These are phyloP conservation scores for Zalaria obscura DNA, from an alignment of 2,329 filamentous ascomycete genomes.

Conservation along the genomic window DNA sequence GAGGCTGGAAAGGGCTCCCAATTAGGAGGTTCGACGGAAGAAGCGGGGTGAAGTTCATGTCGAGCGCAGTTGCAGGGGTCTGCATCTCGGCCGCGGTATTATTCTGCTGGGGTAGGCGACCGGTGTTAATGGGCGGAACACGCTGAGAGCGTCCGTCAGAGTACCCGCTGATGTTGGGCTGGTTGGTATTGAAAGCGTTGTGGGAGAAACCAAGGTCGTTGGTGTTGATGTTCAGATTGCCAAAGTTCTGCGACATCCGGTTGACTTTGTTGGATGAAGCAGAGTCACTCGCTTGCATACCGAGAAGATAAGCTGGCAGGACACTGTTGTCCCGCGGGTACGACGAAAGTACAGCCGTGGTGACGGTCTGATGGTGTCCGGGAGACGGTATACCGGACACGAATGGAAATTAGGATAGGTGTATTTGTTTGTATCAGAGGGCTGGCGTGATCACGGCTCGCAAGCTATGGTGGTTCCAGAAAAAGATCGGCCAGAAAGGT, in stretches of 20 bases:
- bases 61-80: constrained; percentile 76
- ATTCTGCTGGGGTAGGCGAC: constrained; percentile 36
- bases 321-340: constrained; percentile 69
- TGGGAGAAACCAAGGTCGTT: constrained; percentile 85
- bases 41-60: constrained; percentile 97
- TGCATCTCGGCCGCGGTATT: constrained; percentile 55
- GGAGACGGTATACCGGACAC: constrained; percentile 3
- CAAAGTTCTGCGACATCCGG: constrained; percentile 48
- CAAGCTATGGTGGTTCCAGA: not conserved
- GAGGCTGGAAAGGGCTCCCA: constrained; percentile 92
- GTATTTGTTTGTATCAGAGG: too few relatives aligned
- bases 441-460: not conserved
- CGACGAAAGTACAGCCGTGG: constrained; percentile 71
- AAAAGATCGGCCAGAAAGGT: too few relatives aligned
- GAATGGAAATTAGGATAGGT: not conserved
- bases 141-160: constrained; percentile 75
- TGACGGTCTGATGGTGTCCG: constrained; percentile 30
- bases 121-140: constrained; percentile 87
- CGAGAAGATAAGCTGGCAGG: constrained; percentile 69
- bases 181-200: constrained; percentile 78
- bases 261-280: constrained; percentile 35
- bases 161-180: constrained; percentile 57
- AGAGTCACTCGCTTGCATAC: constrained; percentile 78
- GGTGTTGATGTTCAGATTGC: constrained; percentile 59
- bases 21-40: constrained; percentile 88